Percentiles rank a stretch among this genome's conserved stretches.
phyloP scores from a whole-genome alignment of 768 basidiomycete genomes.

The Phallus indusiatus region DNA sequence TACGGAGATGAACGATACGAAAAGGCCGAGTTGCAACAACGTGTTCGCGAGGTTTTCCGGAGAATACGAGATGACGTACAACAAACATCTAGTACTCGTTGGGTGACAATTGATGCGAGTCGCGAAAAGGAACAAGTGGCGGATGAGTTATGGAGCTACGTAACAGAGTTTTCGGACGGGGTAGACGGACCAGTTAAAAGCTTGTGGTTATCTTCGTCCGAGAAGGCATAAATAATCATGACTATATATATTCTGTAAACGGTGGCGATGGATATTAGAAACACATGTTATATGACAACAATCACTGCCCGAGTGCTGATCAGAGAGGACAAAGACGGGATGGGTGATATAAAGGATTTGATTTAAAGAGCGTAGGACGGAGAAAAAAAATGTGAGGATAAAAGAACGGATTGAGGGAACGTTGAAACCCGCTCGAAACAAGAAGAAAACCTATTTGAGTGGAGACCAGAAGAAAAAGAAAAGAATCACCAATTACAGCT shows the following conservation, averaged over 20 bases:
- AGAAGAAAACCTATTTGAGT: no score
- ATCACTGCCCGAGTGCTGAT: not conserved
- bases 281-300: not conserved
- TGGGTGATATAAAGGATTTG: not conserved
- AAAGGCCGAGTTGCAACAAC: conserved; percentile 60
- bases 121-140: conserved; percentile 38
- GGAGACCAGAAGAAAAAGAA: not conserved
- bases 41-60: conserved; percentile 52
- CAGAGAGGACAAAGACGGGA: not conserved
- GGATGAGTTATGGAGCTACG: conserved; percentile 43
- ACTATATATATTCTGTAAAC: not conserved
- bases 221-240: not conserved
- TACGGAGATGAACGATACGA: conserved; percentile 89
- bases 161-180: conserved; percentile 34
- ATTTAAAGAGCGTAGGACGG: not conserved
- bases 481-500: not conserved
- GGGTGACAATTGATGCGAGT: conserved; percentile 56
- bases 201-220: conserved; percentile 36
- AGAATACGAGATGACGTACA: conserved; percentile 46
- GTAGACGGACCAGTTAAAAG: conserved; percentile 33
- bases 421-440: not conserved
- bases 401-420: not conserved
- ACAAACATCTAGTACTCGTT: conserved; percentile 22
- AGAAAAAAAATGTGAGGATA: not conserved
- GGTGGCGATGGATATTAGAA: not conserved